Evolutionary conservation across 1,139 yeast genomes (phyloP).

Genomic region (Candida pseudocylindracea): DNA sequence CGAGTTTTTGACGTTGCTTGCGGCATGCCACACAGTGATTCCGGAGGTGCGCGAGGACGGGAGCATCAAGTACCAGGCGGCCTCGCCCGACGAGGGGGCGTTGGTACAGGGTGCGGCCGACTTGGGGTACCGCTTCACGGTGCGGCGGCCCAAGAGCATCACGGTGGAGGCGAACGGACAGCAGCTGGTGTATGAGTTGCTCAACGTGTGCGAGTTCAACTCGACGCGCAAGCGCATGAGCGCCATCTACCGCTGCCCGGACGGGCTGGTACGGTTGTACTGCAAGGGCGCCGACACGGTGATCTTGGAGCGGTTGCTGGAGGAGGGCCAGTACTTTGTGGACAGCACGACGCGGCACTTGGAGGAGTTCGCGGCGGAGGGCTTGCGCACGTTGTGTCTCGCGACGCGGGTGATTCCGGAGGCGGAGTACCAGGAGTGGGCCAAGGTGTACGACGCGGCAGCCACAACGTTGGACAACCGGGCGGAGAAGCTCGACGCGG

Average conservation of each 20-base stretch:
- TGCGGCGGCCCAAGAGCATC: constrained; percentile 73
- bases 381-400: constrained; percentile 82
- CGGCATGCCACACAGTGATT: constrained; percentile 94
- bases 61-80: constrained; percentile 81
- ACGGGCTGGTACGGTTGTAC: constrained; percentile 70
- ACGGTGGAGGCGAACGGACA: constrained; percentile 19
- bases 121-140: constrained; percentile 63
- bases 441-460: constrained; percentile 54
- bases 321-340: constrained; percentile 53
- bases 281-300: constrained; percentile 99
- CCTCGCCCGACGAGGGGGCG: constrained; percentile 99
- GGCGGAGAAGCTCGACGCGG: constrained; percentile 47
- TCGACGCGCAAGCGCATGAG: constrained; percentile 98
- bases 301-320: constrained; percentile 58
- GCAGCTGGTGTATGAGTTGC: constrained; percentile 40
- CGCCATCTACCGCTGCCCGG: constrained; percentile 84
- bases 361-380: constrained; percentile 95
- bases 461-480: constrained; percentile 64
- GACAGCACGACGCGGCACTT: constrained; percentile 68
- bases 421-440: constrained; percentile 45
- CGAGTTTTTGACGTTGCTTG: constrained; percentile 63
- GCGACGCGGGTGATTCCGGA: constrained; percentile 70
- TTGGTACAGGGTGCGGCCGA: constrained; percentile 89
- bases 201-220: constrained; percentile 89
- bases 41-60: constrained; percentile 55